These are phyloP conservation scores for Podaxis sp. DNA, from an alignment of 768 basidiomycete species.

Conservation along the genomic window DNA sequence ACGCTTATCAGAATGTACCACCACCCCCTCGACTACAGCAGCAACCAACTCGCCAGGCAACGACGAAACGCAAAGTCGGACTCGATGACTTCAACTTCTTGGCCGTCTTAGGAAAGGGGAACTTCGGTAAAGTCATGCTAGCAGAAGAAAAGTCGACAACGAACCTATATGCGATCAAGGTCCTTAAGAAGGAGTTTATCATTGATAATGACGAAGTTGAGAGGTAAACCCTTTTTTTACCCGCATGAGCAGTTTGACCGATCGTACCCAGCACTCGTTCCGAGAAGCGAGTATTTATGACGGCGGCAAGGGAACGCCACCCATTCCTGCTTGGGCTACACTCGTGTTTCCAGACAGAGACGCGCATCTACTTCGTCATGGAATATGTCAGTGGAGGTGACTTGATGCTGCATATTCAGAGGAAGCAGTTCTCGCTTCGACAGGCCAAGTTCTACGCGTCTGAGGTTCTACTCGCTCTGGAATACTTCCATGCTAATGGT, in stretches of 20 bases:
- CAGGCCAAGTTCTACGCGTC: conserved; percentile 99
- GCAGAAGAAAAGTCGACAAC: conserved; percentile 96
- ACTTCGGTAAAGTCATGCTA: conserved; percentile 99
- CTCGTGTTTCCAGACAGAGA: conserved; percentile 99
- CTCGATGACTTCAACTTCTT: conserved; percentile 99
- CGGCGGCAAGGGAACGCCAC: conserved; percentile 95
- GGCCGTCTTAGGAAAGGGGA: conserved; percentile 97
- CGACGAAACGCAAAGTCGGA: conserved; percentile 82
- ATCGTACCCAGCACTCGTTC: conserved; percentile 78
- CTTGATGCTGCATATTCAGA: conserved; percentile 98
- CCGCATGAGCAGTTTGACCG: not conserved
- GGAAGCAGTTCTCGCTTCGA: conserved; percentile 96
- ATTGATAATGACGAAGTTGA: conserved; percentile 99
- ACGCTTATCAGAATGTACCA: conserved; percentile 18
- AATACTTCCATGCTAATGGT: conserved; percentile 98
- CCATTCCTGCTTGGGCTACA: conserved; percentile 96
- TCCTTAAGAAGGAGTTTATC: conserved; percentile 99
- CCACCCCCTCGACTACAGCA: conserved; percentile 28
- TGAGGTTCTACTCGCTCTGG: conserved; percentile 91
- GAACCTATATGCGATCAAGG: conserved; percentile 96
- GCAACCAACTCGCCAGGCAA: conserved; percentile 37
- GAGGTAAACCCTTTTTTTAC: conserved; percentile 53
- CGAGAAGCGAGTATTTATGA: conserved; percentile 96
- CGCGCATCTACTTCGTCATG: conserved; percentile 99
- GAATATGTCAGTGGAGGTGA: conserved; percentile 99